These are phyloP conservation scores for Solanum virginianum DNA, from an alignment of 257 asterid genomes.

Conservation along the genomic window DNA sequence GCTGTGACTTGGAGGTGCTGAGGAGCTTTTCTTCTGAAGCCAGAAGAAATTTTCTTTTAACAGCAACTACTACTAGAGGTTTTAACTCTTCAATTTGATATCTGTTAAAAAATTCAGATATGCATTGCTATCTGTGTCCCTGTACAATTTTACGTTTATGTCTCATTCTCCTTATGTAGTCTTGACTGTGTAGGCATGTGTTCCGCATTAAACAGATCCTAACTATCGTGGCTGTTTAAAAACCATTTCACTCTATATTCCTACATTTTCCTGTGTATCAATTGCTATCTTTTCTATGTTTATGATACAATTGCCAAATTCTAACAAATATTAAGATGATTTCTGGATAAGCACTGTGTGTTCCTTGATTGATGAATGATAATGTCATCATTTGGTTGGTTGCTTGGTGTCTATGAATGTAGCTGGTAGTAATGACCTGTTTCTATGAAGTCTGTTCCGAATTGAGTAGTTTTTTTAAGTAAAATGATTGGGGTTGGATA, in stretches of 20 bases:
- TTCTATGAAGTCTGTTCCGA: neutral
- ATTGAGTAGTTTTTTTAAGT: neutral
- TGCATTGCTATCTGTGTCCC: neutral
- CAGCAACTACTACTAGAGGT: conserved; percentile 1
- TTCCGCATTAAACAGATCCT: neutral
- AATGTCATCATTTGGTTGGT: neutral
- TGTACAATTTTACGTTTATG: neutral
- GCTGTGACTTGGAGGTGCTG: conserved; percentile 41
- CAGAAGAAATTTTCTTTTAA: neutral
- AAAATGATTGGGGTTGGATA: neutral
- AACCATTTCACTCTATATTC: neutral
- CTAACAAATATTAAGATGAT: neutral
- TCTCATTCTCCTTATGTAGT: neutral
- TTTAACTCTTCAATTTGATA: conserved; percentile 10
- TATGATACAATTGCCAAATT: neutral
- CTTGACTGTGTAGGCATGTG: neutral
- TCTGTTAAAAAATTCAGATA: neutral
- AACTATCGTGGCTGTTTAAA: neutral
- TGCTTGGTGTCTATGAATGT: neutral
- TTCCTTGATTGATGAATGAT: neutral
- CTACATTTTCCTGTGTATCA: neutral
- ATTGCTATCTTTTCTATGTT: neutral
- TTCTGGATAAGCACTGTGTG: neutral
- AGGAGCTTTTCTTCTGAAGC: conserved; percentile 5
- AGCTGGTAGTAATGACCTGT: neutral